Conservation (phyloP, 2,329 filamentous ascomycete genomes). For the Diplodia seriata region DNA sequence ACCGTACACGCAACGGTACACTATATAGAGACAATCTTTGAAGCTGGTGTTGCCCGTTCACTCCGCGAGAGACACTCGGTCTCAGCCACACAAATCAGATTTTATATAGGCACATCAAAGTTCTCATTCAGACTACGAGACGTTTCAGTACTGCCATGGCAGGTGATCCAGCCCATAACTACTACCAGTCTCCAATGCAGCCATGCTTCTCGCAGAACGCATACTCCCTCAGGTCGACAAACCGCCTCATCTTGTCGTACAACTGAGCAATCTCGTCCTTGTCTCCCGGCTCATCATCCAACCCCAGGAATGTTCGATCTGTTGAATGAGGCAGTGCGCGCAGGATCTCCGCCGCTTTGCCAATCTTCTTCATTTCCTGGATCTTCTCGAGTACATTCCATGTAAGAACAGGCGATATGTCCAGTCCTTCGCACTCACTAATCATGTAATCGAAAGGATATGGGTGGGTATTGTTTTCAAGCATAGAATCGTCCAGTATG, state of each 20-base stretch:
- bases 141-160: too few species aligned
- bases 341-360: not conserved
- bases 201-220: not conserved
- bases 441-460: too few species aligned
- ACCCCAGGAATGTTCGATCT: not conserved
- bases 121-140: too few species aligned
- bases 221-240: not conserved
- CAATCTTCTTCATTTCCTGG: not conserved
- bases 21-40: too few species aligned
- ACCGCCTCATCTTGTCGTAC: not conserved
- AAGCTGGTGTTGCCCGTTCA: too few species aligned
- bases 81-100: too few species aligned
- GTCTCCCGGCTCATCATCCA: not conserved
- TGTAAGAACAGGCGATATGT: not conserved
- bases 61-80: too few species aligned
- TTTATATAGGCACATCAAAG: too few species aligned
- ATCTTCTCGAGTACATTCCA: fast-evolving
- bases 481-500: too few species aligned
- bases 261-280: not conserved
- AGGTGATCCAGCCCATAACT: too few species aligned
- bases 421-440: not conserved
- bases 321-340: not conserved
- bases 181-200: not conserved
- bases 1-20: too few species aligned
- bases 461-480: too few species aligned